These are phyloP conservation scores for Atkinsonella hypoxylon DNA, from an alignment of 2,329 filamentous ascomycete genomes.

Conservation along the genomic window DNA sequence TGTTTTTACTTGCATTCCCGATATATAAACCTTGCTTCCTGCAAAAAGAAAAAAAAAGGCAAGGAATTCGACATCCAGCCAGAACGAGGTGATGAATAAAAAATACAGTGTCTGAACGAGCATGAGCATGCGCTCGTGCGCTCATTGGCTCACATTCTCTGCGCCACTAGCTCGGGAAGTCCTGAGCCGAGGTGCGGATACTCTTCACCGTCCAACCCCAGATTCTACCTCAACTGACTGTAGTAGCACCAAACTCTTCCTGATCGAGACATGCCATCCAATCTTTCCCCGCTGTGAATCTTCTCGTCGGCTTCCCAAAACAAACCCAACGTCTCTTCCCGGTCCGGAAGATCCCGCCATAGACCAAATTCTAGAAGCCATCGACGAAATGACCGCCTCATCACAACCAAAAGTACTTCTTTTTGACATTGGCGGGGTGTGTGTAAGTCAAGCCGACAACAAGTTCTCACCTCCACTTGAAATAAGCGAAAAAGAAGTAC, in stretches of 20 bases:
- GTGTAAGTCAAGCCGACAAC: slow-evolving; percentile 51
- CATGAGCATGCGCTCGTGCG: not conserved
- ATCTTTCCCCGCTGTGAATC: not conserved
- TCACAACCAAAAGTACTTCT: slow-evolving; percentile 61
- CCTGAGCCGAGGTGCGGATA: slow-evolving; percentile 8
- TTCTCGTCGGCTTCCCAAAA: not conserved
- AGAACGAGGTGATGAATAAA: no score
- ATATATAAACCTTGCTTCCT: no score
- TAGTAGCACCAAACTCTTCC: no score
- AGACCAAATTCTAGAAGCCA: slow-evolving; percentile 17
- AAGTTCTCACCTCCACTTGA: not conserved
- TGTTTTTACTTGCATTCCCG: no score
- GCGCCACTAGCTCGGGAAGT: not conserved
- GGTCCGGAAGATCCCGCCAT: slow-evolving; percentile 5
- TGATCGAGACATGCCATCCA: not conserved
- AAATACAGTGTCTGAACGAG: not conserved
- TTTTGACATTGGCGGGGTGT: slow-evolving; percentile 95
- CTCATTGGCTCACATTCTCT: not conserved
- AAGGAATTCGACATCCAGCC: no score
- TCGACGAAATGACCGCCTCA: slow-evolving; percentile 28
- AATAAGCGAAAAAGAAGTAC: not conserved
- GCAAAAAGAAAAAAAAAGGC: no score
- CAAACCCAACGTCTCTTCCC: not conserved
- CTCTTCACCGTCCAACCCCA: not conserved
- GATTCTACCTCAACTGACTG: not conserved